These are phyloP conservation scores for Myriosclerotinia scirpicola DNA, from an alignment of 2,329 filamentous ascomycete genomes.

Conservation along the genomic window DNA sequence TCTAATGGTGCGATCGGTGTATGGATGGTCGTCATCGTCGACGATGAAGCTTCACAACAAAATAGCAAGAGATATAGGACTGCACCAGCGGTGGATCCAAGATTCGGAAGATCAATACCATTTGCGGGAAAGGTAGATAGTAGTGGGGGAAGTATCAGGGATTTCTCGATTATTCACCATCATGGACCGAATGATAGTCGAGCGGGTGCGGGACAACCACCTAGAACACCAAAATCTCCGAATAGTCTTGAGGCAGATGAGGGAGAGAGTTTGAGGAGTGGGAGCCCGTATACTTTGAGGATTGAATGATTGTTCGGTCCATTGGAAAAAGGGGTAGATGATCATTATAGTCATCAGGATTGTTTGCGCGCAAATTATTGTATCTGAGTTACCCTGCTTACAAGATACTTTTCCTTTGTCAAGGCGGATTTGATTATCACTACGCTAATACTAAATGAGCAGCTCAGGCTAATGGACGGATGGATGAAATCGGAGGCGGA, in stretches of 20 bases:
- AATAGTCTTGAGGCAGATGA: conserved; percentile 23
- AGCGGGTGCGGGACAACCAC: conserved; percentile 18
- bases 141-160: conserved; percentile 28
- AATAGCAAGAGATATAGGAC: conserved; percentile 30
- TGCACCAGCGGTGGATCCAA: conserved; percentile 39
- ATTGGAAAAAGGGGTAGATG: background rate
- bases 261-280: conserved; percentile 29
- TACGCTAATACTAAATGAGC: background rate
- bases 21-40: conserved; percentile 75
- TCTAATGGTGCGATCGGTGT: conserved; percentile 68
- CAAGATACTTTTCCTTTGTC: background rate
- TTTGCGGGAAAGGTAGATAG: conserved; percentile 25
- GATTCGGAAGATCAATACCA: conserved; percentile 31
- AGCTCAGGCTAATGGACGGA: conserved; percentile 1
- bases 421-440: background rate
- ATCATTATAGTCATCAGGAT: background rate
- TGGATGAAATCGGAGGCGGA: background rate
- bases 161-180: conserved; percentile 34
- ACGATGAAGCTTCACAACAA: conserved; percentile 52
- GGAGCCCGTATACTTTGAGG: conserved; percentile 34
- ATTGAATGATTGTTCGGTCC: conserved; percentile 25
- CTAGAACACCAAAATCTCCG: conserved; percentile 19
- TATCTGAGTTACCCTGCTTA: background rate
- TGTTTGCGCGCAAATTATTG: background rate
- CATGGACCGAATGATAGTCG: conserved; percentile 22